Base-by-base conservation (phyloP, 345 rosid species). In the Murraya paniculata region DNA sequence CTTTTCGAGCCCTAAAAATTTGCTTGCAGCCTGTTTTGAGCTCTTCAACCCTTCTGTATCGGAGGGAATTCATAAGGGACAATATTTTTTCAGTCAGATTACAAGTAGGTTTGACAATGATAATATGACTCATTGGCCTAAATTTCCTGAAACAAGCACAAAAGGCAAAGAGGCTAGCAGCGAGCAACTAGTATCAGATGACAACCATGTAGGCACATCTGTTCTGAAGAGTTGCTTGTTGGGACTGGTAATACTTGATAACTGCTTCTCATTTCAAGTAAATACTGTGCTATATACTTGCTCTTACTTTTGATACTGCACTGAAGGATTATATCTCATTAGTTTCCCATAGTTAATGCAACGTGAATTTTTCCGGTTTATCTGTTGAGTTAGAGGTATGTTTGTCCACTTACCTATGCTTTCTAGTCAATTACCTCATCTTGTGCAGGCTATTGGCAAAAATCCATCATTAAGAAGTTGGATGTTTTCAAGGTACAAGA, bases 21-120 rank as follows among this genome's bases (percentile, higher is more conserved):
- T 92, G 71, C 89, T 96, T 70, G 85, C 88, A 66, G 93, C 90
- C 59, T 91, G 94, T 81, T 94, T 94, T 87, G 95, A 91, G 78
- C 91, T 91, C 79, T 79, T 91, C 77, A 82, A 78, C 28, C 82
- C 91, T 50, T 68, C 92, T 77, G 79, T 78, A 59, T 75, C 86
- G 3, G 94, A 92, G 77, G 91, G 83, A 77, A 78, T 86, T 81
- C 87, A 84, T 75, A 85, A 75, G 60, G 98, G 91, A 76, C 82
- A 84, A 81, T 86, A 79, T 84, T 93, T 94, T 72, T 81, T 96
- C 57, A 82, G 80, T 82, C 91, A 83, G 84, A 82, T 94, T 79
- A 84, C 88, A 56, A 69, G 88, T 78, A 83, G 79, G 80, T 82
- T 87, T 81, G 82, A 81, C 78, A 85, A 82, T 57, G 82, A 65